Evolutionary conservation across 225 moss, liverwort and hornwort genomes (phyloP).

Genomic region (Climacium dendroides): DNA sequence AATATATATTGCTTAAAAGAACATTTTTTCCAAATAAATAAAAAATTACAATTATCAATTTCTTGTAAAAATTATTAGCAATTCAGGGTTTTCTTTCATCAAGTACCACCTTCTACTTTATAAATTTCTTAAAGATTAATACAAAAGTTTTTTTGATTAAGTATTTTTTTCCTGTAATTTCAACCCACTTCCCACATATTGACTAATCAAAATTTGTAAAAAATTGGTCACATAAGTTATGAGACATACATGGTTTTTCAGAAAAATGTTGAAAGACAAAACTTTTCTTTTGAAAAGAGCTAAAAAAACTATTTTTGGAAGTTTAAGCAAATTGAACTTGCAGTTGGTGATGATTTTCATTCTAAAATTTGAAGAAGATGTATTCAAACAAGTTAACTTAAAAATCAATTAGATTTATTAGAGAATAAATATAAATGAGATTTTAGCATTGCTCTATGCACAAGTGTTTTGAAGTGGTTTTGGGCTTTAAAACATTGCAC

Average conservation of each 20-base stretch:
- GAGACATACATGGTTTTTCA: not conserved
- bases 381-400: not conserved
- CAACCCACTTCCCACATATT: not conserved
- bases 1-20: no score
- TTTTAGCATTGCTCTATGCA: not conserved
- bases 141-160: no score
- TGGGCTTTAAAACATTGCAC: not conserved
- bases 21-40: no score
- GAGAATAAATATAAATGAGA: not conserved
- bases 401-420: accelerated
- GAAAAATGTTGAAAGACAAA: not conserved
- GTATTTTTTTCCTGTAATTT: not conserved
- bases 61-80: no score
- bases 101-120: no score
- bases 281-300: not conserved
- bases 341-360: not conserved
- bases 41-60: no score
- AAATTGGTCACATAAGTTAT: not conserved
- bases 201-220: no score
- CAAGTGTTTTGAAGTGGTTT: not conserved
- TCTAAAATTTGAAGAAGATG: accelerated
- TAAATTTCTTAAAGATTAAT: no score
- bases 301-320: not conserved
- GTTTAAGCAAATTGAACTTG: not conserved
- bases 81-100: no score